Conservation (phyloP, 2,329 filamentous ascomycete genomes). For the Fusarium sp. region DNA sequence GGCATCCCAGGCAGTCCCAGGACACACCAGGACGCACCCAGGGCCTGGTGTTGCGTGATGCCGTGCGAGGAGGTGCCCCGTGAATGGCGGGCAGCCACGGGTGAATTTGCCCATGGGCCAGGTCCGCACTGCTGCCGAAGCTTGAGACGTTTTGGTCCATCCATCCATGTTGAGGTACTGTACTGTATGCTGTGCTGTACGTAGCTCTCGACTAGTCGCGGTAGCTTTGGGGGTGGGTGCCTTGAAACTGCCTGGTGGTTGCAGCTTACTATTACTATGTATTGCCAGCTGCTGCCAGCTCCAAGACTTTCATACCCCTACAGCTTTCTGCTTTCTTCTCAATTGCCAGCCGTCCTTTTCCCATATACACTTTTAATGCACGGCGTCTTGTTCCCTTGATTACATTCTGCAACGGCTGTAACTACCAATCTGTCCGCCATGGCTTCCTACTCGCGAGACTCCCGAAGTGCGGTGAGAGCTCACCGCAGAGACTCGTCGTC, state of each 20-base stretch:
- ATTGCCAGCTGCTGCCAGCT: constrained; percentile 40
- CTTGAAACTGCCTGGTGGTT: constrained; percentile 31
- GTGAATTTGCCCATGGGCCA: constrained; percentile 19
- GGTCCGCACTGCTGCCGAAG: constrained; percentile 14
- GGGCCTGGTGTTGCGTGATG: constrained; percentile 37
- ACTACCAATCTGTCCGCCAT: constrained; percentile 29
- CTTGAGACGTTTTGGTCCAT: constrained; percentile 34
- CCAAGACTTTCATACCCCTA: constrained; percentile 16
- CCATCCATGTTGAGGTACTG: constrained; percentile 26
- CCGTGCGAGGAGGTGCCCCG: constrained; percentile 3
- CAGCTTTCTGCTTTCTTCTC: constrained; percentile 28
- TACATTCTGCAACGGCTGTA: neutral
- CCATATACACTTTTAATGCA: constrained; percentile 28
- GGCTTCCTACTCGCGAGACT: constrained; percentile 48
- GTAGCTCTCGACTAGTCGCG: constrained; percentile 16
- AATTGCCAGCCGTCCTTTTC: constrained; percentile 35
- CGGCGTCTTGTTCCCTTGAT: constrained; percentile 11
- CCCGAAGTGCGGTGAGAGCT: constrained; percentile 45
- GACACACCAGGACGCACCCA: neutral
- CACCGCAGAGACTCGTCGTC: constrained; percentile 49
- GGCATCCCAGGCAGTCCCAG: constrained; percentile 15
- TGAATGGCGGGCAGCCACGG: constrained; percentile 24
- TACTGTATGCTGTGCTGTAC: neutral
- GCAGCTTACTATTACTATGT: constrained; percentile 29
- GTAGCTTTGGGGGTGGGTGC: constrained; percentile 43